Evolutionary conservation across 306 rosid species (phyloP), one percentile per base, ranked within the genome.

Genomic region (Morella rubra): DNA sequence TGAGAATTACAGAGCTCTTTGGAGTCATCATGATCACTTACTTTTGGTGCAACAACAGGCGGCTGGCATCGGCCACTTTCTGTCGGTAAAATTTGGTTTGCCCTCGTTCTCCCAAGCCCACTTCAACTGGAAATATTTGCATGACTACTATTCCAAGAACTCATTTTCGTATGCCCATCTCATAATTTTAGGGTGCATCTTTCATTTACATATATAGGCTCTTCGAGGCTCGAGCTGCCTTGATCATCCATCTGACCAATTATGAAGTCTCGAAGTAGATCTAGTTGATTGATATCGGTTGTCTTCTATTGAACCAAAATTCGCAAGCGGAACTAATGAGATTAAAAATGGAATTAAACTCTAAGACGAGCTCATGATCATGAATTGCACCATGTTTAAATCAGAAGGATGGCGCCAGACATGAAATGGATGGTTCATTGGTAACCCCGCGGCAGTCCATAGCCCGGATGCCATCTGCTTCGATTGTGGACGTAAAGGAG

Each of bases 31-130:
- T 47, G 73, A 27, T 58, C 62, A 74, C 16, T 52, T 75, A 61
- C 66, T 69, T 54, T 69, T n/a, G 32, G 67, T 72, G 71, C 79
- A 73, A 77, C 74, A 76, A n/a, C 79, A 64, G 7, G 68, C 72
- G 16, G 7, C 71, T 19, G 20, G 3, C 42, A 45, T 71, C 19
- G 61, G 72, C 56, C 76, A 44, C 46, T 69, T 58, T 27, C 27
- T 67, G 74, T 84, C 49, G 87, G 90, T 79, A 74, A 53, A 79
- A 81, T 80, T 83, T 44, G 8, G 76, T 65, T 65, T 32, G 37
- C 37, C 37, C 37, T 32, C 37, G 37, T 32, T 32, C 37, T 32
- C 37, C 37, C 37, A 32, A 32, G 37, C 37, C 37, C 37, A 32
- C 37, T 32, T 32, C 37, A 32, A 32, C 37, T 32, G 2, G 37